Evolutionary conservation across 2,329 filamentous ascomycete species (phyloP), one percentile per base, ranked within the genome.

Genomic region (Dichotomopilus funicola): DNA sequence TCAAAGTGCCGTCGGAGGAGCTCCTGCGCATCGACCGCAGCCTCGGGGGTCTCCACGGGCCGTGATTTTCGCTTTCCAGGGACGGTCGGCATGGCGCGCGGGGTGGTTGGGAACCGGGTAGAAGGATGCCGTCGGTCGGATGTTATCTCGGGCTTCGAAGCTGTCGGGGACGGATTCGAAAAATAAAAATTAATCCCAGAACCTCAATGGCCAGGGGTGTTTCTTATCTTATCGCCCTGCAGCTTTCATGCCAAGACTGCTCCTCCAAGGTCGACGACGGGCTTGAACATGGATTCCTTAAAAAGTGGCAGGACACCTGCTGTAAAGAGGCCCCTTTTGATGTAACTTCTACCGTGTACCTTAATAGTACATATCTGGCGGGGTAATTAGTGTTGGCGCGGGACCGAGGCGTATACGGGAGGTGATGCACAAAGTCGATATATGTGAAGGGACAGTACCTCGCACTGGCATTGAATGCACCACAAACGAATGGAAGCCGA

Each of bases 1-100:
- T 96, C 94, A 67, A 97, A 97, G 68, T 92, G 87, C 63, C 82
- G 83, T 56, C 85, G 84, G 66, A 99, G 89, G 56, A 91, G 80
- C 54, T 86, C 89, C 63, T 89, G 83, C 10, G 87, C 78, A 56
- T 85, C 79, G 61, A 81, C 75, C 42, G 71, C 31, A 69, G 61
- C 61, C 5, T 54, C 57, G 12, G 57, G 36, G 10, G 58, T 50
- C 8, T 66, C 55, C 5, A 63, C 27, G 10, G 61, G 35, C 48
- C 67, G 65, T 53, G 70, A 66, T 62, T 80, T 81, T 58, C 78
- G 74, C 64, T 81, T 81, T 41, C 78, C 75, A 27, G 79, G 66
- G n/a, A 70, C 54, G 42, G 72, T 68, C 37, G 73, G 65, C 77
- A 79, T 79, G 50, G 46, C 55, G 35, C 43, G 7, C 12, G 11